Conservation (phyloP, 2,329 filamentous ascomycete species). For the Volutella citrinella region DNA sequence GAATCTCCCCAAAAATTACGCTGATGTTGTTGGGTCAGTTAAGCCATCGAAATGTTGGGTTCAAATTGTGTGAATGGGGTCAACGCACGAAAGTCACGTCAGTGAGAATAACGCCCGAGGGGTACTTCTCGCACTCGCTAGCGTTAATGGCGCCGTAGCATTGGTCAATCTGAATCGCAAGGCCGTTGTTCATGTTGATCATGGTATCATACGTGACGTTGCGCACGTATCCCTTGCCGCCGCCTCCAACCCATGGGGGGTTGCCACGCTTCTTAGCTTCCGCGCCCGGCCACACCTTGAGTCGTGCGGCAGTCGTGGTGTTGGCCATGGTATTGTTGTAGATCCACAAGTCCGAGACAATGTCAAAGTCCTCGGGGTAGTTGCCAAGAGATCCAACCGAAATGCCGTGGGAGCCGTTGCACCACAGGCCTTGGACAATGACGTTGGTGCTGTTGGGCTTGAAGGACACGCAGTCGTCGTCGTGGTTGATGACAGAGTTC, state of each 20-base stretch:
- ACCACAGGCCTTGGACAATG: constrained; percentile 61
- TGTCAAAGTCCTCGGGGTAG: constrained; percentile 59
- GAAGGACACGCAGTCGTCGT: constrained; percentile 65
- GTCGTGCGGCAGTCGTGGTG: constrained; percentile 61
- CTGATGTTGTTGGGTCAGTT: no score
- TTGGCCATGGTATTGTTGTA: constrained; percentile 57
- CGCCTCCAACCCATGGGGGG: constrained; percentile 60
- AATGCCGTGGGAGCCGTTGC: constrained; percentile 69
- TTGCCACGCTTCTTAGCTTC: constrained; percentile 35
- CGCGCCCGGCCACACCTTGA: constrained; percentile 67
- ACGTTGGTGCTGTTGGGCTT: constrained; percentile 70
- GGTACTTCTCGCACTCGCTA: no score
- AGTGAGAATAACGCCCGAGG: no score
- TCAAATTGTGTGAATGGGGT: no score
- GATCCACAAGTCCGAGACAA: constrained; percentile 64
- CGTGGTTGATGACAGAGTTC: constrained; percentile 50
- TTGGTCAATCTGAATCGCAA: constrained; percentile 17
- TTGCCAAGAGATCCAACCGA: constrained; percentile 69
- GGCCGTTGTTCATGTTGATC: constrained; percentile 55
- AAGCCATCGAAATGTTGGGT: no score
- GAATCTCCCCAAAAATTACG: no score
- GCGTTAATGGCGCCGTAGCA: no score
- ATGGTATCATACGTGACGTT: constrained; percentile 68
- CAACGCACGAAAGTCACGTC: no score
- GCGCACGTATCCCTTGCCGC: constrained; percentile 45